A percentile compares a stretch with the other conserved stretches of the same genome.
phyloP scores from a whole-genome alignment of 139 green algal species.

The Monoraphidium neglectum region DNA sequence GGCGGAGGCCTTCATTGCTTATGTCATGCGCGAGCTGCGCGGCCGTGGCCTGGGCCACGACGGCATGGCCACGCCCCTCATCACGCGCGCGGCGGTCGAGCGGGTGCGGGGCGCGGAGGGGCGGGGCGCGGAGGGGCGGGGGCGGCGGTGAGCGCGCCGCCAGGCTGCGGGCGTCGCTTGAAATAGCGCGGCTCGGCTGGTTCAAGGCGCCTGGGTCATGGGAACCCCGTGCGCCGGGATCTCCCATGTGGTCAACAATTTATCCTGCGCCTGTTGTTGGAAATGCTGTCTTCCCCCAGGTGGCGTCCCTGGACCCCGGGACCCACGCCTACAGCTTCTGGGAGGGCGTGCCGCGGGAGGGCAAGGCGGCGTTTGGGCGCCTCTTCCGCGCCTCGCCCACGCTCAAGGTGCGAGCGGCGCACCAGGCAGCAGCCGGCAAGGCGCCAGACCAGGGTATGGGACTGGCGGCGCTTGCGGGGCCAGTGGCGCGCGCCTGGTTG shows the following conservation, averaged over 20 bases:
- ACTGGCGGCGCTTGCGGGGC: too few relatives aligned
- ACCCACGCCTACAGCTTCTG: constrained; percentile 95
- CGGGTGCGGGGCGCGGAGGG: constrained; percentile 40
- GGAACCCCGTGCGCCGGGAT: not conserved
- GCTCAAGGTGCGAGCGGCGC: constrained; percentile 45
- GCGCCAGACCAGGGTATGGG: too few relatives aligned
- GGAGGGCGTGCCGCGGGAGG: constrained; percentile 83
- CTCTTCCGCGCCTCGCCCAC: constrained; percentile 67
- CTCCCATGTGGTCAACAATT: not conserved
- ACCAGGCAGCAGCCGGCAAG: too few relatives aligned
- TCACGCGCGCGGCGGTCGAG: constrained; percentile 72
- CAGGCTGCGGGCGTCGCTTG: too few relatives aligned
- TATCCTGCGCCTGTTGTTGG: not conserved
- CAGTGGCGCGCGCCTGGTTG: too few relatives aligned
- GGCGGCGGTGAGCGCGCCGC: too few relatives aligned
- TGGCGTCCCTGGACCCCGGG: constrained; percentile 57
- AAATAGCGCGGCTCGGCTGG: too few relatives aligned
- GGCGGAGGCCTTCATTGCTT: constrained; percentile 67
- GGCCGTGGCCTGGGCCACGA: constrained; percentile 11
- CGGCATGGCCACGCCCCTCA: constrained; percentile 22
- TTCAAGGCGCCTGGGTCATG: not conserved
- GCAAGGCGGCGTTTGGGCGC: constrained; percentile 75
- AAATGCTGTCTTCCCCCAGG: constrained; percentile 21
- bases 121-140: too few relatives aligned
- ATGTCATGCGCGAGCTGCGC: constrained; percentile 46